Base-by-base conservation (phyloP, 805 yeast genomes). In the Candida tibetensis region DNA sequence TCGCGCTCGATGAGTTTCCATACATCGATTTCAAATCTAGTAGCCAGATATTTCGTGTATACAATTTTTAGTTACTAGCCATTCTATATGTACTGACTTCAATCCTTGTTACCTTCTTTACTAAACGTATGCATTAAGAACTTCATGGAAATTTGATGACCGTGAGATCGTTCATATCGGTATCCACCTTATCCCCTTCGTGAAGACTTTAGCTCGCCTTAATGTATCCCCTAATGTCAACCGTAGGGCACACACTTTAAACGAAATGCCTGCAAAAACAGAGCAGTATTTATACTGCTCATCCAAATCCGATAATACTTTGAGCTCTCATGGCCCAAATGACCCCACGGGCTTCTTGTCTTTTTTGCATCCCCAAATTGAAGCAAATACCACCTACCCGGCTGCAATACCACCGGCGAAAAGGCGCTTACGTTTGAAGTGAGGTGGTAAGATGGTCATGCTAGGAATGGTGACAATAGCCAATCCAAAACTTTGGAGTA, bases 391-490 rank as follows among this genome's bases (percentile, higher is more conserved):
- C 82, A 14, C 81, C 81, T 15, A 64, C 50, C 81, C 81, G 4
- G 77, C 68, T 0, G 81, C 82, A 5, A 76, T 66, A 2, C 78
- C 76, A 34, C 64, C 49, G 1, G 78, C 79, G n/a, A 71, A 52
- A 21, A 81, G 81, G 47, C 90, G 67, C 41, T 64, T 79, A 46
- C 76, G 80, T 30, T 76, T 58, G 54, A 85, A 85, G 83, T 85
- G 84, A 38, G 79, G 85, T 0, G 89, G 88, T 17, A 84, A 50
- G 10, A 82, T 58, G 2, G 79, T 69, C 15, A 79, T 25, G 4
- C 77, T 79, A 1, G 91, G 83, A 3, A 79, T 68, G 36, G 77
- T 74, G 25, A 79, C 64, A 12, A 78, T 53, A 0, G 86, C 78
- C 47, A 79, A 55, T 2, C 82, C 81, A 22, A 74, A 51, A 22